A percentile compares a stretch with the other conserved stretches of the same genome.
Conservation (phyloP, 345 rosid species). For the Moringa oleifera region DNA sequence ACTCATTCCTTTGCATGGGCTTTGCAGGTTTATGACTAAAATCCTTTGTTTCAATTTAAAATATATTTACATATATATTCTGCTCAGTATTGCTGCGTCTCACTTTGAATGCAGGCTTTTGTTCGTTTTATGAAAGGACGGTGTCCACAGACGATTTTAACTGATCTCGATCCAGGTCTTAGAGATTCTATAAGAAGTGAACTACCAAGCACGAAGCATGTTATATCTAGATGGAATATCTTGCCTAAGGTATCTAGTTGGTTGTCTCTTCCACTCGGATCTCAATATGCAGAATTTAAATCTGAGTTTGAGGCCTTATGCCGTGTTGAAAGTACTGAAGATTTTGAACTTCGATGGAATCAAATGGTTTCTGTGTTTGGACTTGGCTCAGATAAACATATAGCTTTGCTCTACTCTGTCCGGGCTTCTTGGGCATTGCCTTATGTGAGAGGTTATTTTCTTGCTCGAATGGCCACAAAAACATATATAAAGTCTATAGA, state of each 20-base stretch:
- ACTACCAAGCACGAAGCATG: constrained; percentile 40
- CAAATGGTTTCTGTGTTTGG: constrained; percentile 39
- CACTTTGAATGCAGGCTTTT: constrained; percentile 23
- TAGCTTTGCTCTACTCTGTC: constrained; percentile 29
- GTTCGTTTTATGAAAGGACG: constrained; percentile 38
- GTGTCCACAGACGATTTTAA: constrained; percentile 38
- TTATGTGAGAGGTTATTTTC: constrained; percentile 28
- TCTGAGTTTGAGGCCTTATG: constrained; percentile 34
- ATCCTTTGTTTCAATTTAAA: neutral
- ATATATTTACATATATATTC: neutral
- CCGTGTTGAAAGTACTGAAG: constrained; percentile 31
- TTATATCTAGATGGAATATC: constrained; percentile 30
- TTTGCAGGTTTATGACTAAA: constrained; percentile 28
- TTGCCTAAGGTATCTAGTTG: constrained; percentile 37
- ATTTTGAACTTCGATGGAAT: constrained; percentile 40
- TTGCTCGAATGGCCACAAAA: constrained; percentile 31
- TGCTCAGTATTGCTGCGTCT: neutral
- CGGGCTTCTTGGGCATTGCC: constrained; percentile 31
- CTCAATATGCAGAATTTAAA: constrained; percentile 33
- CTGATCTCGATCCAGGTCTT: constrained; percentile 33
- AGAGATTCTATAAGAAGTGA: constrained; percentile 36
- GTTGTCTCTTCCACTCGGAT: constrained; percentile 33
- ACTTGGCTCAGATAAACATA: constrained; percentile 38
- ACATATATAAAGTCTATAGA: constrained; percentile 26
- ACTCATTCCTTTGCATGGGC: constrained; percentile 36